Percentiles rank a stretch among this genome's conserved stretches.
phyloP scores from a whole-genome alignment of 495 filamentous ascomycete genomes.

The Darksidea phi region DNA sequence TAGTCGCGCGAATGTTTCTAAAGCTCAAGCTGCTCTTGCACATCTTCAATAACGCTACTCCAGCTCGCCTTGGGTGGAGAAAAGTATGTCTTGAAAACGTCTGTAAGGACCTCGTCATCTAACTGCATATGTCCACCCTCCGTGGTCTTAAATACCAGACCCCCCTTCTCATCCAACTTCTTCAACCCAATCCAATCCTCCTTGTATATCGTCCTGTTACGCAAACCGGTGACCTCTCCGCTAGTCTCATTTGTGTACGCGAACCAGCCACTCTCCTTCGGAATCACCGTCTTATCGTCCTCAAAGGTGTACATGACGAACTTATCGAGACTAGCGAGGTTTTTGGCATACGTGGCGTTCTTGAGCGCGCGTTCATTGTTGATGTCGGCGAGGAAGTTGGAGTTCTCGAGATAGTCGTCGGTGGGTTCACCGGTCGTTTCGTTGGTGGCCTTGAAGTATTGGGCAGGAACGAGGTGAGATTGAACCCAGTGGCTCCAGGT shows the following conservation, averaged over 20 bases:
- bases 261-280: slow-evolving; percentile 91
- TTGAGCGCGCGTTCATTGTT: slow-evolving; percentile 85
- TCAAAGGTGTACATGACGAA: slow-evolving; percentile 91
- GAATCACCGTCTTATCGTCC: slow-evolving; percentile 81
- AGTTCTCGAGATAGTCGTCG: slow-evolving; percentile 73
- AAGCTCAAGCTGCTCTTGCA: too few relatives aligned
- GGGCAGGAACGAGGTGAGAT: slow-evolving; percentile 78
- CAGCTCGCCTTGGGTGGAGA: slow-evolving; percentile 45
- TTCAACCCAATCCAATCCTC: slow-evolving; percentile 95
- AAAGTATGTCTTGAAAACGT: slow-evolving; percentile 72
- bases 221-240: slow-evolving; percentile 62
- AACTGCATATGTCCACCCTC: slow-evolving; percentile 85
- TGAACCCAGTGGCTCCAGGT: slow-evolving; percentile 79
- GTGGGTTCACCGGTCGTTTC: slow-evolving; percentile 50
- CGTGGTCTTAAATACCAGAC: slow-evolving; percentile 67
- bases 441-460: slow-evolving; percentile 71
- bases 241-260: slow-evolving; percentile 67
- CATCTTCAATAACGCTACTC: not conserved
- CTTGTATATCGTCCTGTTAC: slow-evolving; percentile 71
- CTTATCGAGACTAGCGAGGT: slow-evolving; percentile 66
- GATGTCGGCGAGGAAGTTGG: slow-evolving; percentile 96
- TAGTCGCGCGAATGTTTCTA: slow-evolving; percentile 17
- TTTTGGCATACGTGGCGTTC: slow-evolving; percentile 70
- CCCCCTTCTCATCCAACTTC: slow-evolving; percentile 74
- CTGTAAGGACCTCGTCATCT: slow-evolving; percentile 61